Percentiles rank a stretch among this genome's conserved stretches.
These are phyloP conservation scores for Nitzschia sp. DNA, from an alignment of 108 stramenopile species.

Conservation along the genomic window DNA sequence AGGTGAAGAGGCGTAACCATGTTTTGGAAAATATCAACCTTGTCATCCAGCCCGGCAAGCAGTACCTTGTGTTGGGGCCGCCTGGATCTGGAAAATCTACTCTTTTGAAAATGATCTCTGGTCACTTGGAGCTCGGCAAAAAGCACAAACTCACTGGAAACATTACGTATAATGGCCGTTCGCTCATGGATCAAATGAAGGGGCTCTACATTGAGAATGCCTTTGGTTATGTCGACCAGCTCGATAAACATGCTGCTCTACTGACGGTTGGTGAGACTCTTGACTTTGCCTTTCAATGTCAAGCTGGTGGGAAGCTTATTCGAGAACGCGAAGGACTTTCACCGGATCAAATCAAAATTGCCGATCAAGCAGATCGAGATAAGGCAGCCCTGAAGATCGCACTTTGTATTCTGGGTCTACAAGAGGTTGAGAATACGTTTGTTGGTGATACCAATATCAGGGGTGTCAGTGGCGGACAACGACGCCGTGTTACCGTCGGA, in stretches of 20 bases:
- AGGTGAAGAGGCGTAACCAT: slow-evolving; percentile 2
- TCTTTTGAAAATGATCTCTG: slow-evolving; percentile 54
- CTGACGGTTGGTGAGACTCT: slow-evolving; percentile 72
- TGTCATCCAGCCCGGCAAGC: slow-evolving; percentile 50
- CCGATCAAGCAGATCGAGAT: slow-evolving; percentile 7
- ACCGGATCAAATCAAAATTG: background rate
- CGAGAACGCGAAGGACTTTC: slow-evolving; percentile 8
- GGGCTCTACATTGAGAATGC: slow-evolving; percentile 37
- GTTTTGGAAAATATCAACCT: slow-evolving; percentile 45
- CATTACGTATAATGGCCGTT: slow-evolving; percentile 21
- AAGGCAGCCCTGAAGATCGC: slow-evolving; percentile 3
- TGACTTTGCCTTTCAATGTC: slow-evolving; percentile 62
- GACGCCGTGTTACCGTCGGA: slow-evolving; percentile 75
- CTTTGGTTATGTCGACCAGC: slow-evolving; percentile 57
- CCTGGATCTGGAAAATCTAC: slow-evolving; percentile 77
- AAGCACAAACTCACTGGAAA: slow-evolving; percentile 41
- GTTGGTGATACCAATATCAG: slow-evolving; percentile 74
- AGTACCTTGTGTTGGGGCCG: slow-evolving; percentile 46
- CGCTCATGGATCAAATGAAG: slow-evolving; percentile 15
- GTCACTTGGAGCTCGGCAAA: slow-evolving; percentile 58
- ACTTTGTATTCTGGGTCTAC: slow-evolving; percentile 40
- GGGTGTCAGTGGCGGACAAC: slow-evolving; percentile 69
- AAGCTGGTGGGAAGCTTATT: slow-evolving; percentile 29
- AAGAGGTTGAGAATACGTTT: slow-evolving; percentile 58
- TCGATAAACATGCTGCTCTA: slow-evolving; percentile 59